Base-by-base conservation (phyloP, 2,329 filamentous ascomycete genomes). In the Colletotrichum tropicale region DNA sequence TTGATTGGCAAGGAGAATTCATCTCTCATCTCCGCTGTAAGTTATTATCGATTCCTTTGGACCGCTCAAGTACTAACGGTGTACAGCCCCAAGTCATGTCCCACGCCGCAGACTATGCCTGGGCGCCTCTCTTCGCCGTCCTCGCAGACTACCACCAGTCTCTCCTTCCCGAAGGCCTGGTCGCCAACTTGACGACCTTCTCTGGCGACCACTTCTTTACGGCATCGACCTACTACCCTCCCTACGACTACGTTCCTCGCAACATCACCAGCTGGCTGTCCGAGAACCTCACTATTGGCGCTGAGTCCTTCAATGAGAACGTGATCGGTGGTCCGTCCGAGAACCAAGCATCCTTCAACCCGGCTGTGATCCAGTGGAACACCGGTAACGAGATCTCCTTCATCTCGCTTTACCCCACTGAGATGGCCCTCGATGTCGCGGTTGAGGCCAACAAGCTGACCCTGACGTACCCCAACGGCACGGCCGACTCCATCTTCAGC, bases 191-290 rank as follows among this genome's bases (percentile, higher is more conserved):
- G 21, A 83, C 80, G 0, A 80, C 80, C 3, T 93, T 93, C 79
- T 81, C 83, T 0, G 90, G 88, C 2, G 89, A 91, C 66, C 90
- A 89, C 78, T 87, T 82, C 2, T 91, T 90, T 68, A 84, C 78
- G 0, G 88, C 87, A 0, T 88, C 88, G 8, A 88, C 91, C 0
- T 91, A 88, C 79, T 91, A 90, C 2, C 91, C 91, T 1, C 91
- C 91, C 0, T 91, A 87, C 66, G 92, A 93, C 79, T 84, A 84
- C 2, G 87, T 86, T 18, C 86, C 88, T 0, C 87, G 92, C 21
- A 93, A 93, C 78, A 90, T 93, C 76, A 89, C 89, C 0, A 87
- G 89, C 13, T 93, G 90, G 89, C 78, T 93, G 0, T 89, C 89
- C 0, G 81, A 86, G 5, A 87, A 89, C 28, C 83, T 93, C 13